Conservation (phyloP, 352 stramenopile genomes). For the Globisporangium sylvaticum region DNA sequence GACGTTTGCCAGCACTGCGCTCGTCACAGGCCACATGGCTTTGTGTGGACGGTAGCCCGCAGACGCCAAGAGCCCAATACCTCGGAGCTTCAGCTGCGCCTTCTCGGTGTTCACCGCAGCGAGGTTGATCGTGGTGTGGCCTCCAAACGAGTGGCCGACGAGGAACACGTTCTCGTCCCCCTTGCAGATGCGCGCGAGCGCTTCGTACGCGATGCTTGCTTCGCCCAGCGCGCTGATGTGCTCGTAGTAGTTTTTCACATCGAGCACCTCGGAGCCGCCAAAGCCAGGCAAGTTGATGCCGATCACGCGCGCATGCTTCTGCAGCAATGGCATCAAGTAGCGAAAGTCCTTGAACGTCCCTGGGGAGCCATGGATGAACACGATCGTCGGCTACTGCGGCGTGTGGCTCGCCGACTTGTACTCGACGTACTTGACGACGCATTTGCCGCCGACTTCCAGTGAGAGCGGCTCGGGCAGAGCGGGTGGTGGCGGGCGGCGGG, state of each 20-base stretch:
- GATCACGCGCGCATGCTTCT: slow-evolving; percentile 39
- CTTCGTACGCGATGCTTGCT: slow-evolving; percentile 35
- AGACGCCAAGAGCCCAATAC: slow-evolving; percentile 43
- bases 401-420: slow-evolving; percentile 9
- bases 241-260: slow-evolving; percentile 38
- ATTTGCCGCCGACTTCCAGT: slow-evolving; percentile 32
- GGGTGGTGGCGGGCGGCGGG: slow-evolving; percentile 2
- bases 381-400: slow-evolving; percentile 27
- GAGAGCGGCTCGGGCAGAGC: slow-evolving; percentile 23
- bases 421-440: slow-evolving; percentile 40
- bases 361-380: slow-evolving; percentile 60
- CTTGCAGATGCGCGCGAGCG: slow-evolving; percentile 32
- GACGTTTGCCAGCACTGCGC: neutral
- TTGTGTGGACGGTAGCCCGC: slow-evolving; percentile 46
- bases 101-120: slow-evolving; percentile 32
- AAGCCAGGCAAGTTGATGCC: slow-evolving; percentile 61
- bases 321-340: slow-evolving; percentile 53
- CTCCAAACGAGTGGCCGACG: slow-evolving; percentile 15
- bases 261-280: slow-evolving; percentile 36
- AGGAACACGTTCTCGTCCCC: slow-evolving; percentile 14
- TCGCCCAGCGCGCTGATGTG: slow-evolving; percentile 34
- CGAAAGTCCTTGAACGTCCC: slow-evolving; percentile 62
- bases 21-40: slow-evolving; percentile 21
- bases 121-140: slow-evolving; percentile 36
- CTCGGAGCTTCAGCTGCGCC: slow-evolving; percentile 31